Percentiles rank a stretch among this genome's conserved stretches.
phyloP scores from a whole-genome alignment of 257 asterid species.

The Marsdenia floribunda region DNA sequence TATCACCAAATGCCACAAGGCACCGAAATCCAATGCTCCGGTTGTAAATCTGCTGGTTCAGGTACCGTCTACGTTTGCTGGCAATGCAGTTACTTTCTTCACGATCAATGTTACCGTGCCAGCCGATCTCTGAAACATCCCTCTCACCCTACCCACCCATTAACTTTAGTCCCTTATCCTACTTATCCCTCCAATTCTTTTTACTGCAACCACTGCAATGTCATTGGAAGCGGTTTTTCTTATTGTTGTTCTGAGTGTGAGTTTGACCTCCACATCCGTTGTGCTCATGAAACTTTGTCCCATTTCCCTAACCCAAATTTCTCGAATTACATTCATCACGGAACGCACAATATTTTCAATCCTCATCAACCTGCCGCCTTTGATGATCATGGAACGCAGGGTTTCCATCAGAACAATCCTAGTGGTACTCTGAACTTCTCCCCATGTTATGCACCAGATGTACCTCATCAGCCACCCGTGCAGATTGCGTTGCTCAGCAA shows the following conservation, averaged over 20 bases:
- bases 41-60: slow-evolving; percentile 38
- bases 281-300: slow-evolving; percentile 34
- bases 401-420: neutral
- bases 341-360: slow-evolving; percentile 3
- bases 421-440: neutral
- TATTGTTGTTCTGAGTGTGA: slow-evolving; percentile 63
- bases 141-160: slow-evolving; percentile 50
- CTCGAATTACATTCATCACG: neutral
- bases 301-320: slow-evolving; percentile 20
- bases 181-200: slow-evolving; percentile 48
- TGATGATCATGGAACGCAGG: neutral
- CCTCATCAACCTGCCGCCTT: neutral
- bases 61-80: slow-evolving; percentile 48
- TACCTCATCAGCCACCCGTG: neutral
- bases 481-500: slow-evolving; percentile 15
- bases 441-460: neutral
- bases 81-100: slow-evolving; percentile 58
- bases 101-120: slow-evolving; percentile 54
- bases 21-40: slow-evolving; percentile 55
- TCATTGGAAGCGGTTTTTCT: slow-evolving; percentile 43
- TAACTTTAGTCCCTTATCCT: slow-evolving; percentile 51
- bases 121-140: slow-evolving; percentile 44
- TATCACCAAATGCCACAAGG: slow-evolving; percentile 44
- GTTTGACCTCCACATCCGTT: slow-evolving; percentile 58
- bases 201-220: slow-evolving; percentile 51